phyloP scores from a whole-genome alignment of 1,284 basidiomycete species.

The Chalciporus sp. region DNA sequence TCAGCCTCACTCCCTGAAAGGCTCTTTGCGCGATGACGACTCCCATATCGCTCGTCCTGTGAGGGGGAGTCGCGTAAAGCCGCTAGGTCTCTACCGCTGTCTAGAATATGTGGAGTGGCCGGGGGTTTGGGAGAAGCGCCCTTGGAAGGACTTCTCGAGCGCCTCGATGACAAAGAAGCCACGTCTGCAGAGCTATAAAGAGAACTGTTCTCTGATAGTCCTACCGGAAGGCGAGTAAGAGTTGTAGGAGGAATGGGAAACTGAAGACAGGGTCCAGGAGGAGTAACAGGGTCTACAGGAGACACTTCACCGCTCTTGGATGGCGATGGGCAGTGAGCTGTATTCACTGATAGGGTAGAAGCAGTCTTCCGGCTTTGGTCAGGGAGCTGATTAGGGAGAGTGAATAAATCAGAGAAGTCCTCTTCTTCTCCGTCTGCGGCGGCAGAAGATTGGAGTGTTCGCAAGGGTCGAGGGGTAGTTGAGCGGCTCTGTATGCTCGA shows the following conservation, averaged over 20 bases:
- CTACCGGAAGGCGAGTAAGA: conserved; percentile 13
- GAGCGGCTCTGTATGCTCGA: conserved; percentile 32
- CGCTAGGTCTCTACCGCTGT: conserved; percentile 13
- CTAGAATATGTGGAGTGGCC: conserved; percentile 12
- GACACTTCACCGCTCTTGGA: conserved; percentile 25
- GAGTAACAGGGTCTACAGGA: conserved; percentile 30
- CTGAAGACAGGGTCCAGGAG: conserved; percentile 31
- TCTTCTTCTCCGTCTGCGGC: conserved; percentile 26
- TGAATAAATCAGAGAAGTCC: conserved; percentile 39
- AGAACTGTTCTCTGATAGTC: conserved; percentile 14
- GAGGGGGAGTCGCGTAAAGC: conserved; percentile 16
- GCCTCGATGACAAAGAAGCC: conserved; percentile 28
- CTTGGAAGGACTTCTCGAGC: conserved; percentile 22
- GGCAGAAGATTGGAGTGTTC: conserved; percentile 5
- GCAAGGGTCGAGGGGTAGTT: conserved; percentile 33
- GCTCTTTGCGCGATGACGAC: conserved; percentile 23
- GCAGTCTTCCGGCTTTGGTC: conserved; percentile 15
- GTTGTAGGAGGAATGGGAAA: conserved; percentile 36
- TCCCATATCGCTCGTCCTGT: conserved; percentile 21
- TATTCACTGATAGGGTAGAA: conserved; percentile 19
- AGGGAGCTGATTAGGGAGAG: conserved; percentile 22
- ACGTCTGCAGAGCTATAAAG: conserved; percentile 21
- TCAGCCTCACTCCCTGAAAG: conserved; percentile 35
- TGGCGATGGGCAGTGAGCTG: conserved; percentile 12
- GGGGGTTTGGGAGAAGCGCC: neutral